Percentiles rank a stretch among this genome's conserved stretches.
Evolutionary conservation across 129 eudicot species (phyloP).

Genomic region (Tagetes patula): DNA sequence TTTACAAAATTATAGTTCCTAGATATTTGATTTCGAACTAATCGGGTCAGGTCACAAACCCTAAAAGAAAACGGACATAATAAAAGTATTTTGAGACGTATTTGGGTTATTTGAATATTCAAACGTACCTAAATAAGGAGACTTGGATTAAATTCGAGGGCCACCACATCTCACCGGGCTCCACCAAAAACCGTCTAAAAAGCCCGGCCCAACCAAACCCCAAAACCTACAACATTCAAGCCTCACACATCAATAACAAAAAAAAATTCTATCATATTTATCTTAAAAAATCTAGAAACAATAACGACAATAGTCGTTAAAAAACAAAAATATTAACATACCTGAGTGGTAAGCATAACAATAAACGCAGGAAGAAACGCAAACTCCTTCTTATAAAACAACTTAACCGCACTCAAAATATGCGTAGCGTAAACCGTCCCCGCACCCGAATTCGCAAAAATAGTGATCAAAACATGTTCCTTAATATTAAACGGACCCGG

Average conservation of each 20-base stretch:
- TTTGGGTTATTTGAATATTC: background rate
- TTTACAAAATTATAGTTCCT: no score
- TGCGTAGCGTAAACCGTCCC: conserved; percentile 67
- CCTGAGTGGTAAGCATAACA: conserved; percentile 69
- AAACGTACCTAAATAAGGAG: conserved; percentile 50
- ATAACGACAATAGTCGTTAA: background rate
- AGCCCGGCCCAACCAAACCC: conserved; percentile 71
- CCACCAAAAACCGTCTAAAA: conserved; percentile 50
- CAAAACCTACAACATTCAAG: conserved; percentile 33
- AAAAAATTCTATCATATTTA: background rate
- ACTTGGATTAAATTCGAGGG: conserved; percentile 56
- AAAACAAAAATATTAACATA: conserved; percentile 7
- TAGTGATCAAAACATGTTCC: conserved; percentile 72
- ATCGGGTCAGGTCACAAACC: no score
- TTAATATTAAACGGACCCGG: conserved; percentile 79
- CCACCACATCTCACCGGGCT: conserved; percentile 67
- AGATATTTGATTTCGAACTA: no score
- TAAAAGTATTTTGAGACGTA: background rate
- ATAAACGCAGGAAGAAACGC: conserved; percentile 58
- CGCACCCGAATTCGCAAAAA: conserved; percentile 71
- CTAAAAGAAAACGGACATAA: background rate
- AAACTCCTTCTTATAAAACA: conserved; percentile 46
- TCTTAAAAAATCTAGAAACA: background rate
- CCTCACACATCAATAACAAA: background rate
- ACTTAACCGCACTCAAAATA: conserved; percentile 56